Evolutionary conservation across 306 rosid genomes (phyloP).

Genomic region (Prunus dulcis): DNA sequence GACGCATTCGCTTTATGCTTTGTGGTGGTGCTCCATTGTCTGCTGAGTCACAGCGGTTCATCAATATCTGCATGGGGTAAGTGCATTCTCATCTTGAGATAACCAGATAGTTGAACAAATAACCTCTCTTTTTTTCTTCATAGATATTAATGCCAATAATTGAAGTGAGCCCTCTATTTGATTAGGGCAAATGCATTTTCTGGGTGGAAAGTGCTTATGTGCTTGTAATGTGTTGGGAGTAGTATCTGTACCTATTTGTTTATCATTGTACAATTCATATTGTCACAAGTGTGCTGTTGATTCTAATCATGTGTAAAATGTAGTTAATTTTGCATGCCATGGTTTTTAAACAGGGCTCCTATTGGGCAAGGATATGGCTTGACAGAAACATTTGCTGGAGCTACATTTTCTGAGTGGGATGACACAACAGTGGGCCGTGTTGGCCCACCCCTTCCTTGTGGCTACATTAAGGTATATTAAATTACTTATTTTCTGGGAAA

Average conservation of each 20-base stretch:
- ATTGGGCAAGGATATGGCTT: constrained; percentile 95
- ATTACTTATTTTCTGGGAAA: not conserved
- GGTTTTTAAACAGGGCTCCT: constrained; percentile 60
- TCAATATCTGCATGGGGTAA: constrained; percentile 94
- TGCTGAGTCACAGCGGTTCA: constrained; percentile 71
- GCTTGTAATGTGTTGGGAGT: not conserved
- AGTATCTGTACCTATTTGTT: not conserved
- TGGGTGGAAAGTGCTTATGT: not conserved
- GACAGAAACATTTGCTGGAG: constrained; percentile 99
- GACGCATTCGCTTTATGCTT: constrained; percentile 64
- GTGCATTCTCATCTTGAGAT: constrained; percentile 7
- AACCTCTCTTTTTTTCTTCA: not conserved
- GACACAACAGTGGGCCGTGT: constrained; percentile 88
- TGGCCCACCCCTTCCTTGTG: constrained; percentile 93
- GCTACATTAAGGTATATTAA: constrained; percentile 60
- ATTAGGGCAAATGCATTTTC: not conserved
- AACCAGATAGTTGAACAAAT: not conserved
- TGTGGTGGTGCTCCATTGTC: constrained; percentile 98
- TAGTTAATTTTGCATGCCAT: not conserved
- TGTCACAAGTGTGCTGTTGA: not conserved
- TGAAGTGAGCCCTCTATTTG: not conserved
- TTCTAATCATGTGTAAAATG: not conserved
- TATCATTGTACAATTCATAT: not conserved
- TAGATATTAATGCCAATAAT: not conserved
- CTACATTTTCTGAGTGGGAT: constrained; percentile 79